phyloP scores from a whole-genome alignment of 805 yeast species.

The Teunomyces kruisii region DNA sequence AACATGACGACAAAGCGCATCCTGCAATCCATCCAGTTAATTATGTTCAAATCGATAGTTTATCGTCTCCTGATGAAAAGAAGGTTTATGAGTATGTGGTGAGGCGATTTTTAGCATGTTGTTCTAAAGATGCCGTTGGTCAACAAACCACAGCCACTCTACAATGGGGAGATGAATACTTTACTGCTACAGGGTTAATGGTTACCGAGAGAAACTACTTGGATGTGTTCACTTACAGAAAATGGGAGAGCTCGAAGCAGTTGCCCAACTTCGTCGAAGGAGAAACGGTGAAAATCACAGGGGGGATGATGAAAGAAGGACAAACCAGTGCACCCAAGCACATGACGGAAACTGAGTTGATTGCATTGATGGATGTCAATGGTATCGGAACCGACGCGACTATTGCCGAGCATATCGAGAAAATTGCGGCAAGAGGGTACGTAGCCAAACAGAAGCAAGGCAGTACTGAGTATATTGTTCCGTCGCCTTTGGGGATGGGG shows the following conservation, averaged over 20 bases:
- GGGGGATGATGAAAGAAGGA: constrained; percentile 67
- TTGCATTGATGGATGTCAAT: constrained; percentile 91
- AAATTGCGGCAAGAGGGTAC: constrained; percentile 67
- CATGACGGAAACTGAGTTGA: constrained; percentile 89
- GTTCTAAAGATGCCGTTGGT: constrained; percentile 90
- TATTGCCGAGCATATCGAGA: constrained; percentile 95
- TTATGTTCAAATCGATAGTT: constrained; percentile 32
- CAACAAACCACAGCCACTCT: constrained; percentile 58
- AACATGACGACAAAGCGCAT: constrained; percentile 91
- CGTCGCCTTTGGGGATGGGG: constrained; percentile 82
- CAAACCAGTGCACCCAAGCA: constrained; percentile 77
- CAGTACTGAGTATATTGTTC: constrained; percentile 53
- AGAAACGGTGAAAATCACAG: constrained; percentile 54
- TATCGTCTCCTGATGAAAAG: constrained; percentile 47
- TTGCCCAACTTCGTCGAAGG: constrained; percentile 64
- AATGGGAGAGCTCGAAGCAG: constrained; percentile 68
- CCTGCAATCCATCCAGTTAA: constrained; percentile 95
- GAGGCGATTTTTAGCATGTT: constrained; percentile 85
- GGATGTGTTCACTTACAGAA: constrained; percentile 74
- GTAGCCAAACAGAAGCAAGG: constrained; percentile 45
- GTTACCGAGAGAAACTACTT: constrained; percentile 76
- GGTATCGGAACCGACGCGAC: constrained; percentile 99
- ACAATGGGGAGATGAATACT: constrained; percentile 77
- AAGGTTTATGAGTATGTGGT: constrained; percentile 85
- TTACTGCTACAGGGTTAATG: constrained; percentile 69